These are phyloP conservation scores for Coemansia sp. DNA, from an alignment of 192 early-diverging fungal species.

Conservation along the genomic window DNA sequence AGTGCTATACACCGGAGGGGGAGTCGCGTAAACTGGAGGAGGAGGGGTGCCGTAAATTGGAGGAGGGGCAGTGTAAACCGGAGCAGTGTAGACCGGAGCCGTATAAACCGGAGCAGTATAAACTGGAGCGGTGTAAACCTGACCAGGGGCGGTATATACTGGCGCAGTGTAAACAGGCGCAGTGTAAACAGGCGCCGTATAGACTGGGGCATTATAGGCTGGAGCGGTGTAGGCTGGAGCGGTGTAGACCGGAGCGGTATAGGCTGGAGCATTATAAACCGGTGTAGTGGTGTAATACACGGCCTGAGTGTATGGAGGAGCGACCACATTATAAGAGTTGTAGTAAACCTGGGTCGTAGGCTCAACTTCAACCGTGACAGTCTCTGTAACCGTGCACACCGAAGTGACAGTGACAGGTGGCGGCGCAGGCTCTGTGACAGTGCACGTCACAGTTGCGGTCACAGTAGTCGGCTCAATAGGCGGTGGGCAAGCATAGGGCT, in stretches of 20 bases:
- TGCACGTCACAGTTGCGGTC: constrained; percentile 18
- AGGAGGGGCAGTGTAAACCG: neutral
- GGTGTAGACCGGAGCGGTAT: neutral
- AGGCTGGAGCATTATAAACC: constrained; percentile 7
- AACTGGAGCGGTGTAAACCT: neutral
- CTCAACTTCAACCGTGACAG: constrained; percentile 22
- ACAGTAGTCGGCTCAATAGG: constrained; percentile 20
- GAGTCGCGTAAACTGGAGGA: neutral
- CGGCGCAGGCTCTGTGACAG: constrained; percentile 34
- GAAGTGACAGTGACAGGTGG: constrained; percentile 47
- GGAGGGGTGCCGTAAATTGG: neutral
- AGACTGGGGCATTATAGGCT: neutral
- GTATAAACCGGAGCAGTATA: neutral
- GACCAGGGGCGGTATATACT: constrained; percentile 14
- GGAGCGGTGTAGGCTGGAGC: neutral
- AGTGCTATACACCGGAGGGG: neutral
- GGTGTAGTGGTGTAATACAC: constrained; percentile 4
- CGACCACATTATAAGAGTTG: neutral
- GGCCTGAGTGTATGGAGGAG: neutral
- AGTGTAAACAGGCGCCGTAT: neutral
- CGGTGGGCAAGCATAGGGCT: constrained; percentile 19
- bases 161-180: constrained; percentile 1
- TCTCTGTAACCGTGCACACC: constrained; percentile 26
- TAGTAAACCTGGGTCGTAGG: constrained; percentile 16
- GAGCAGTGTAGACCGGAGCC: neutral